Percentiles rank a stretch among this genome's conserved stretches.
Conservation (phyloP, 129 eudicot species). For the Deinandra increscens region DNA sequence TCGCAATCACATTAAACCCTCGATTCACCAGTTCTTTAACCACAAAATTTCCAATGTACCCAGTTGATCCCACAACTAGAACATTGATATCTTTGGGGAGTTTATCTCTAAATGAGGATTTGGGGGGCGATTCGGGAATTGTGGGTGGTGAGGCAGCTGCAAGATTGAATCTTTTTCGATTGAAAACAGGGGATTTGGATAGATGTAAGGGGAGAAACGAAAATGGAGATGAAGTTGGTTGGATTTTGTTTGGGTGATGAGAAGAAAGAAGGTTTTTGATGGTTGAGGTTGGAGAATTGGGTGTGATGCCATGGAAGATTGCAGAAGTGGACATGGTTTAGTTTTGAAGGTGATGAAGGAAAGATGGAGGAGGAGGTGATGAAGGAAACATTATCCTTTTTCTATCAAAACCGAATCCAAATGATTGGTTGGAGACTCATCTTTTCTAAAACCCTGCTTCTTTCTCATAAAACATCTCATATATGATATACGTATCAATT, state of each 20-base stretch:
- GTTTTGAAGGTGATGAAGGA: background rate
- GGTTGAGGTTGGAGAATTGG: slow-evolving; percentile 43
- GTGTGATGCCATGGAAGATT: slow-evolving; percentile 40
- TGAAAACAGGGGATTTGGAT: slow-evolving; percentile 29
- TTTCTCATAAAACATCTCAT: background rate
- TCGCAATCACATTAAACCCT: slow-evolving; percentile 89
- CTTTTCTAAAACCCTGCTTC: background rate
- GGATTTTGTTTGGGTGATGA: slow-evolving; percentile 39
- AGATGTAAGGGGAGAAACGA: slow-evolving; percentile 33
- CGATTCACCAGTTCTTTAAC: slow-evolving; percentile 75
- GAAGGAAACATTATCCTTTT: slow-evolving; percentile 25
- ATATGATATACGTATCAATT: too few relatives aligned
- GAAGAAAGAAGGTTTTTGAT: slow-evolving; percentile 41
- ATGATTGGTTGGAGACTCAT: slow-evolving; percentile 34
- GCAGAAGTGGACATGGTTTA: slow-evolving; percentile 53
- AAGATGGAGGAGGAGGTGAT: slow-evolving; percentile 12
- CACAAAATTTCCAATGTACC: slow-evolving; percentile 85
- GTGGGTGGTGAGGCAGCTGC: slow-evolving; percentile 36
- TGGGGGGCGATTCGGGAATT: slow-evolving; percentile 41
- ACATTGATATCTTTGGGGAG: slow-evolving; percentile 70
- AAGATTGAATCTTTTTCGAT: slow-evolving; percentile 36
- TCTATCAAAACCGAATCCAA: slow-evolving; percentile 29
- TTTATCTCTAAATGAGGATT: slow-evolving; percentile 61
- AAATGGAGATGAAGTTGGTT: slow-evolving; percentile 49
- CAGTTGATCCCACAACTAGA: slow-evolving; percentile 94